These are phyloP conservation scores for Candida succiphila DNA, from an alignment of 805 yeast genomes.

Conservation along the genomic window DNA sequence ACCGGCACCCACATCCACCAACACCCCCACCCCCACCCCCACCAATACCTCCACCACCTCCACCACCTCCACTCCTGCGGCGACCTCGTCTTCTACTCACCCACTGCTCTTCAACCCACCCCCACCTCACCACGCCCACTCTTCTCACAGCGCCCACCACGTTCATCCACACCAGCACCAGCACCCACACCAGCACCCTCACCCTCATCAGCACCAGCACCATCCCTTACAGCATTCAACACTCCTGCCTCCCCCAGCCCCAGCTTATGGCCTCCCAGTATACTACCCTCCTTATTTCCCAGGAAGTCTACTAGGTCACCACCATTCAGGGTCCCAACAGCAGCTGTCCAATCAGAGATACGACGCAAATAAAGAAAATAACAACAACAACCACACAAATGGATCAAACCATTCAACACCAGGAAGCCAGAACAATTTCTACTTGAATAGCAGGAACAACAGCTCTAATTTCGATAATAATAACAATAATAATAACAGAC, in stretches of 20 bases:
- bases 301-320: conserved; percentile 1
- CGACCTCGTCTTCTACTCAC: no score
- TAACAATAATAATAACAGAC: no score
- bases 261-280: conserved; percentile 15
- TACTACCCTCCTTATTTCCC: conserved; percentile 14
- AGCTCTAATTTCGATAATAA: not conserved
- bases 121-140: no score
- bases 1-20: no score
- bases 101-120: no score
- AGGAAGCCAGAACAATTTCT: no score
- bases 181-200: not conserved
- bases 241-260: conserved; percentile 18
- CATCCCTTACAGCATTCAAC: conserved; percentile 8
- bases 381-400: no score
- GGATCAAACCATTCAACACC: no score
- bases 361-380: not conserved
- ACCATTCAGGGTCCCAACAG: not conserved
- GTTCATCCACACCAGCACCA: conserved; percentile 1
- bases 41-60: no score
- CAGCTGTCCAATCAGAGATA: not conserved
- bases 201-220: conserved; percentile 1
- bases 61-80: no score
- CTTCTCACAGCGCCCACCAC: no score
- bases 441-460: not conserved
- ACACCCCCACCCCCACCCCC: no score